phyloP scores from a whole-genome alignment of 345 rosid genomes.

The Gossypium ekmanianum region DNA sequence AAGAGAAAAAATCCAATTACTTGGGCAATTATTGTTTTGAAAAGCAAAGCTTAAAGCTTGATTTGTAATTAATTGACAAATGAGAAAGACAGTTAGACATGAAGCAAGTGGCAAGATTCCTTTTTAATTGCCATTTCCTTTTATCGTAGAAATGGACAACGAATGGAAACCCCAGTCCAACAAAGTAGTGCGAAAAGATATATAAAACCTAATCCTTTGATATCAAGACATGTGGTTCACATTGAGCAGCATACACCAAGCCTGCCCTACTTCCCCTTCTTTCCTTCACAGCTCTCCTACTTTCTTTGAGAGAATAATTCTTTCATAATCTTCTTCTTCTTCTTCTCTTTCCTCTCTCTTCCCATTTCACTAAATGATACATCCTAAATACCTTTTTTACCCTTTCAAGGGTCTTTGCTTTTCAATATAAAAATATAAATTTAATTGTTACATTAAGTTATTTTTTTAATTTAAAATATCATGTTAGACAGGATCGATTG shows the following conservation, averaged over 20 bases:
- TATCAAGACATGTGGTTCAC: conserved; percentile 20
- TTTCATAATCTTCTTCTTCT: neutral
- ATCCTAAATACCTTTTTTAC: no score
- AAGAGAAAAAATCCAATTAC: no score
- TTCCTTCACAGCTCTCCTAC: neutral
- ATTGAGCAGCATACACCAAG: neutral
- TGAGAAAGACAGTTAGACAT: neutral
- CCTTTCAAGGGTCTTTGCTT: no score
- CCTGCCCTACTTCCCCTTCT: neutral
- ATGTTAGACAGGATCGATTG: no score
- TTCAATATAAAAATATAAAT: no score
- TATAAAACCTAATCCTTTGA: conserved; percentile 4
- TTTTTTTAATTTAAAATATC: no score
- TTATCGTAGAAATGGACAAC: neutral
- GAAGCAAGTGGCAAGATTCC: neutral
- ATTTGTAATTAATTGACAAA: neutral
- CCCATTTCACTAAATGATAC: neutral
- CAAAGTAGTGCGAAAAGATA: neutral
- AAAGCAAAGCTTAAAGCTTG: neutral
- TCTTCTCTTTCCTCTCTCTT: neutral
- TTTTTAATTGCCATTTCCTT: neutral
- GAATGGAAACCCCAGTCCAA: neutral
- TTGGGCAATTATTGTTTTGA: neutral
- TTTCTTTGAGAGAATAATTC: conserved; percentile 4
- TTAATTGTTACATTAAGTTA: no score